Evolutionary conservation across 345 rosid genomes (phyloP).

Genomic region (Anastatica hierochuntica): DNA sequence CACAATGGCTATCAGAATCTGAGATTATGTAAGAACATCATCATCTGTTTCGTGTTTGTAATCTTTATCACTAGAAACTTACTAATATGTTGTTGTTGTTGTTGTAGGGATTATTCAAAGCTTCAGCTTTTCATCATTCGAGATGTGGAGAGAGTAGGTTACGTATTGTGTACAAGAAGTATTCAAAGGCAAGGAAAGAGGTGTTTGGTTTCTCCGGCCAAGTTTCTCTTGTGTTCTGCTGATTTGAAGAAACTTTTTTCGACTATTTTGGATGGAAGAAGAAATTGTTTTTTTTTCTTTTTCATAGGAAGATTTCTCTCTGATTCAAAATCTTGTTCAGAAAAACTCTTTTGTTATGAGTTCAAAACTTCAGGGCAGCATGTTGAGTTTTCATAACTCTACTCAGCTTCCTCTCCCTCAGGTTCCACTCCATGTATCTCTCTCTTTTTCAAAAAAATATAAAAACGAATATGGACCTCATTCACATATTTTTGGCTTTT

Average conservation of each 20-base stretch:
- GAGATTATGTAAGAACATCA: slow-evolving; percentile 37
- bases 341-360: background rate
- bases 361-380: too few species aligned
- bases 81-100: background rate
- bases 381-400: too few species aligned
- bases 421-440: too few species aligned
- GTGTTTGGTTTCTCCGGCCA: slow-evolving; percentile 51
- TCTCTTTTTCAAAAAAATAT: too few species aligned
- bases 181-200: slow-evolving; percentile 37
- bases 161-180: slow-evolving; percentile 53
- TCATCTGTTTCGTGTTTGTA: background rate
- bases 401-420: too few species aligned
- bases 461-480: too few species aligned
- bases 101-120: slow-evolving; percentile 60
- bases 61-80: background rate
- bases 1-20: slow-evolving; percentile 62
- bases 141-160: slow-evolving; percentile 55
- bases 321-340: slow-evolving; percentile 5
- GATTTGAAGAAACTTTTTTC: slow-evolving; percentile 15
- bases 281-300: background rate
- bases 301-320: slow-evolving; percentile 23
- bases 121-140: slow-evolving; percentile 41
- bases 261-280: too few species aligned
- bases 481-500: too few species aligned
- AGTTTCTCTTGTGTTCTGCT: slow-evolving; percentile 19